Evolutionary conservation across 1,284 basidiomycete genomes (phyloP).

Genomic region (Pholiota adiposa): DNA sequence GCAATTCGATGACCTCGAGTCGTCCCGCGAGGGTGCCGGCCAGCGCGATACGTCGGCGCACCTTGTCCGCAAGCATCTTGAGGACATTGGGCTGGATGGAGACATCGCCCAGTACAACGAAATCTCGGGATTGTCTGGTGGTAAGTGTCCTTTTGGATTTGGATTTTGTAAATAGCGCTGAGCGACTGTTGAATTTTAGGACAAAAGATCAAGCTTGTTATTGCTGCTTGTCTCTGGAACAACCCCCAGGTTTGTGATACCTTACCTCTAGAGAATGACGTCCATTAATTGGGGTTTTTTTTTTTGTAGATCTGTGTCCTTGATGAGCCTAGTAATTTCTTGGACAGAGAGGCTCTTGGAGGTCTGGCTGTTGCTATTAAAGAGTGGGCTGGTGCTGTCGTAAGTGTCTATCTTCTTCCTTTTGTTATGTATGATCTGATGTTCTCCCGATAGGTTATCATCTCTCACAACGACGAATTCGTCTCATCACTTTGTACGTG

Average conservation of each 20-base stretch:
- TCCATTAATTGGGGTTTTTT: constrained; percentile 2
- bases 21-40: constrained; percentile 92
- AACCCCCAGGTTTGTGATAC: constrained; percentile 74
- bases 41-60: constrained; percentile 81
- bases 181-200: constrained; percentile 38
- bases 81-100: constrained; percentile 95
- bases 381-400: constrained; percentile 96
- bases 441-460: constrained; percentile 73
- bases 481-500: constrained; percentile 83
- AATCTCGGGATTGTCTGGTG: constrained; percentile 88
- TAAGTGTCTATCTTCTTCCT: constrained; percentile 37
- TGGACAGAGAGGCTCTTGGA: constrained; percentile 88
- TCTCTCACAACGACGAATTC: constrained; percentile 95
- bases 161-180: constrained; percentile 7
- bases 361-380: constrained; percentile 96
- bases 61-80: constrained; percentile 87
- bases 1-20: constrained; percentile 97
- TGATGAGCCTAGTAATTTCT: constrained; percentile 97
- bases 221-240: constrained; percentile 94
- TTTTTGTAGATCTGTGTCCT: constrained; percentile 67
- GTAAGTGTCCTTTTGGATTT: constrained; percentile 41
- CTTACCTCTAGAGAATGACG: not conserved
- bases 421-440: constrained; percentile 17
- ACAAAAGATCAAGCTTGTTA: constrained; percentile 98
- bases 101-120: constrained; percentile 98